phyloP scores from a whole-genome alignment of 75 land plant genomes.

The Pinus albicaulis region DNA sequence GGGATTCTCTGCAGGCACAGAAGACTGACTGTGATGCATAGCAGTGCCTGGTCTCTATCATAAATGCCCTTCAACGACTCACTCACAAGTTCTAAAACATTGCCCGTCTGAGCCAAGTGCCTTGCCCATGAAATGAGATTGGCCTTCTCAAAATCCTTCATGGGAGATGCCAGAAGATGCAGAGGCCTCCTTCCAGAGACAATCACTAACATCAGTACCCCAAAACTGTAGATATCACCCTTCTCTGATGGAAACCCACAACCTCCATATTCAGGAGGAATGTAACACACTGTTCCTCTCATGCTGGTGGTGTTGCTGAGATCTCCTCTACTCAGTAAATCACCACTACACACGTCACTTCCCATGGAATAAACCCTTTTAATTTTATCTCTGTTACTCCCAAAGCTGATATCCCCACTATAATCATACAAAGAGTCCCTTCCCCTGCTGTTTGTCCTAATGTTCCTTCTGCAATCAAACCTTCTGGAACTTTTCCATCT shows the following conservation, averaged over 20 bases:
- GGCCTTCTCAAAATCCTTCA: conserved; percentile 84
- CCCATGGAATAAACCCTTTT: conserved; percentile 23
- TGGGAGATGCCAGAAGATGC: conserved; percentile 69
- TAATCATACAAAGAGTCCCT: not conserved
- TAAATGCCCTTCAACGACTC: conserved; percentile 45
- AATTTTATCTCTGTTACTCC: conserved; percentile 42
- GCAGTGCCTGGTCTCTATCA: conserved; percentile 57
- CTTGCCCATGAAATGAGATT: conserved; percentile 82
- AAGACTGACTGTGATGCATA: conserved; percentile 70
- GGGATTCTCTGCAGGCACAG: conserved; percentile 78
- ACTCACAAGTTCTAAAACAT: conserved; percentile 67
- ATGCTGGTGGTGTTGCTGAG: conserved; percentile 87
- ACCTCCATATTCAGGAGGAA: conserved; percentile 76
- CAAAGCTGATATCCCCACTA: conserved; percentile 24
- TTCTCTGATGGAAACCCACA: conserved; percentile 72
- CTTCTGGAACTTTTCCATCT: conserved; percentile 9
- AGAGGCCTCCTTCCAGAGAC: conserved; percentile 83
- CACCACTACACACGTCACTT: conserved; percentile 70
- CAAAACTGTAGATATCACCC: conserved; percentile 80
- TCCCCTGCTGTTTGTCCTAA: not conserved
- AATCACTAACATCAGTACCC: conserved; percentile 74
- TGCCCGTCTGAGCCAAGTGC: conserved; percentile 61
- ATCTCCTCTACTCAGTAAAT: conserved; percentile 61
- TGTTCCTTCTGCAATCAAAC: conserved; percentile 6
- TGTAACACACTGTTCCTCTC: conserved; percentile 87